Conservation (phyloP, 2,329 filamentous ascomycete genomes). For the Fusarium agapanthi region DNA sequence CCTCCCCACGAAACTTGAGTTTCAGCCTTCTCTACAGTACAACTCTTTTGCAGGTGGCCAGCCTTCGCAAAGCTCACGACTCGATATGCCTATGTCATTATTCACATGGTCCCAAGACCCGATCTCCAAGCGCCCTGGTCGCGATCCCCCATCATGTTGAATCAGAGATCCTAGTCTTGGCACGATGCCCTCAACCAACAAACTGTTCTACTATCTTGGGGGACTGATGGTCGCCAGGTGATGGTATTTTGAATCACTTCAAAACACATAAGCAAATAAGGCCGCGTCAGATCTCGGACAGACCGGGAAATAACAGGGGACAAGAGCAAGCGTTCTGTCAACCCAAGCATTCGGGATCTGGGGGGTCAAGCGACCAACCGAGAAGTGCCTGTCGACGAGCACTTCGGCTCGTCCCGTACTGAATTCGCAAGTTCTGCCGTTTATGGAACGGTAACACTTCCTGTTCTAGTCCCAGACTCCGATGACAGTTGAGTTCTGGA, state of each 20-base stretch:
- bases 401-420: constrained; percentile 41
- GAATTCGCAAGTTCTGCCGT: constrained; percentile 40
- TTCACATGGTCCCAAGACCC: constrained; percentile 25
- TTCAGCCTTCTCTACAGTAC: constrained; percentile 17
- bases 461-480: constrained; percentile 11
- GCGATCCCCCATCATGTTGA: constrained; percentile 23
- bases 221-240: background rate
- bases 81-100: constrained; percentile 35
- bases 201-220: constrained; percentile 8
- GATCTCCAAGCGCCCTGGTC: constrained; percentile 30
- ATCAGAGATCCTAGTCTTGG: constrained; percentile 20
- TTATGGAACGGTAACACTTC: constrained; percentile 25
- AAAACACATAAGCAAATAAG: constrained; percentile 8
- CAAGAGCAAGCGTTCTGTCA: constrained; percentile 22
- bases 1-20: constrained; percentile 28
- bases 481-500: constrained; percentile 15
- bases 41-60: constrained; percentile 13
- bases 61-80: constrained; percentile 21
- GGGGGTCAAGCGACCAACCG: constrained; percentile 28
- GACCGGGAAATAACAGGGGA: constrained; percentile 23
- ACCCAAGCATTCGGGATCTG: constrained; percentile 30
- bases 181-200: constrained; percentile 3
- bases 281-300: constrained; percentile 16
- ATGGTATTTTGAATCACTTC: constrained; percentile 1
- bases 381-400: constrained; percentile 26